These are phyloP conservation scores for Botryotinia narcissicola DNA, from an alignment of 2,329 filamentous ascomycete species.

Conservation along the genomic window DNA sequence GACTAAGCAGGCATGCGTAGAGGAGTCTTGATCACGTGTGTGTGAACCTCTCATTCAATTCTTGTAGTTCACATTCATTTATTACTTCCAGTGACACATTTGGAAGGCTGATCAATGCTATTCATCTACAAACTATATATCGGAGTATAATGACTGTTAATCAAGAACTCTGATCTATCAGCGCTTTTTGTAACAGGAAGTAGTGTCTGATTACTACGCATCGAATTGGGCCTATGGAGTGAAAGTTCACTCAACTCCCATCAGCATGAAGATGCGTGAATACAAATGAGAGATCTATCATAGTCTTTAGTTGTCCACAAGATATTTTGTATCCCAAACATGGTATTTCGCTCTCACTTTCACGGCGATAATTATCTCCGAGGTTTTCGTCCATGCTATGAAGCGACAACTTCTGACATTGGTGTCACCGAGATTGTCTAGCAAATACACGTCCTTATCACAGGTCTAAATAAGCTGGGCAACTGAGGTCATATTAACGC, in stretches of 20 bases:
- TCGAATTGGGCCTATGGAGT: background rate
- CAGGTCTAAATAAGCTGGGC: background rate
- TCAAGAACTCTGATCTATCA: background rate
- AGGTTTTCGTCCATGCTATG: background rate
- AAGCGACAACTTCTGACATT: background rate
- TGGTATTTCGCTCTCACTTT: background rate
- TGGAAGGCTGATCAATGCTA: background rate
- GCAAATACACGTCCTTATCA: background rate
- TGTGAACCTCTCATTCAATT: background rate
- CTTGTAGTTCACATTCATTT: background rate
- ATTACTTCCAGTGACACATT: background rate
- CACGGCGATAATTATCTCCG: background rate
- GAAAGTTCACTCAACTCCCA: background rate
- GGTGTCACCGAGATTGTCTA: background rate
- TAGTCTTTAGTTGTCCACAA: background rate
- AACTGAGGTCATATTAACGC: background rate
- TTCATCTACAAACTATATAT: background rate
- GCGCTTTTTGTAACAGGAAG: background rate
- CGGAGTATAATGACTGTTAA: too few species aligned
- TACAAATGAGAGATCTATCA: background rate
- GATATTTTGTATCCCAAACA: background rate
- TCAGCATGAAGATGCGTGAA: background rate
- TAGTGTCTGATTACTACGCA: background rate
- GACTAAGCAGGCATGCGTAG: background rate
- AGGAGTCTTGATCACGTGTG: background rate